Base-by-base conservation (phyloP, 179 eudicot species). In the Dionaea muscipula region DNA sequence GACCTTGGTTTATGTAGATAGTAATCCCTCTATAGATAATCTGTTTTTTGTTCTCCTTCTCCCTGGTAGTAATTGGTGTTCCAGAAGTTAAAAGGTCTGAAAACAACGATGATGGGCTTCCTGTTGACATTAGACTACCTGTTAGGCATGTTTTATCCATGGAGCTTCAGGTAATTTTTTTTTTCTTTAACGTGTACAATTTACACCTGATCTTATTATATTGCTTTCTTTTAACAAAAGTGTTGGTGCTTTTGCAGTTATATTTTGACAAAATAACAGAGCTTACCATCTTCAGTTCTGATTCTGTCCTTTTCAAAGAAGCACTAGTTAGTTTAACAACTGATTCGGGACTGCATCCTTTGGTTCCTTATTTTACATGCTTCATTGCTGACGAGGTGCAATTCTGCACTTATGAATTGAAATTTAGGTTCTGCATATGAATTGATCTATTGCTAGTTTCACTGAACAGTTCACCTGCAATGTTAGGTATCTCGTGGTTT, bases 311-410 rank as follows among this genome's bases (percentile, higher is more conserved):
- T 62, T 84, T 87, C 68, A 84, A 84, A 70, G 84, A 72, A 70
- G 94, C 96, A 50, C 64, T 91, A 52, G 72, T 71, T 75, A 84
- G 94, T 78, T 68, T 91, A 78, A 83, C 89, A 41, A 84, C 86
- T 53, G 94, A 88, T 59, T 66, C 98, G 16, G 98, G 98, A 49
- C 81, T 91, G 50, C 98, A 91, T 77, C 86, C 98, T 44, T 69
- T 91, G 60, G 76, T 87, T 61, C 95, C 95, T 28, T 91, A 84
- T 66, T 87, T 91, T 60, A 80, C 91, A 26, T 77, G 57, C 63
- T 91, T 87, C 72, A 72, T 91, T 60, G 82, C 86, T 28, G 94
- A 88, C 45, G 96, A 91, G 98, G 98, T 91, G 72, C 56, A 44
- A 4, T 15, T 7, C 14, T 25, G 3, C 12, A 14, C 26, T 16